Base-by-base conservation (phyloP, 305 asterid genomes). In the Coffea humblotiana region DNA sequence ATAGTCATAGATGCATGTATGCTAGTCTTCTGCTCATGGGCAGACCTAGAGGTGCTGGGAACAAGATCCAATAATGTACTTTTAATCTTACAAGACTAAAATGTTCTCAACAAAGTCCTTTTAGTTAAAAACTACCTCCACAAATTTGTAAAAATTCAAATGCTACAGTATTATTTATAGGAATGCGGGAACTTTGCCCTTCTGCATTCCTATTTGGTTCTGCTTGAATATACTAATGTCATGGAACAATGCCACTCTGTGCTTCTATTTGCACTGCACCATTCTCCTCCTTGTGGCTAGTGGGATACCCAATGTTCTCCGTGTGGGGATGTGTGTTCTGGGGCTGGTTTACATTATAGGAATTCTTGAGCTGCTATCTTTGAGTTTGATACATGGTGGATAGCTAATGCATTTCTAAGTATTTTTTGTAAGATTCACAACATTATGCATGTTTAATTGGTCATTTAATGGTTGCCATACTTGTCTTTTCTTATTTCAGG, bases 401-500 rank as follows among this genome's bases (percentile, higher is more conserved):
- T 48, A 27, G 65, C 73, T 56, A 12, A 45, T 52, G 76, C 35
- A 48, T 70, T 81, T 79, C 6, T 23, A 72, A 52, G 70, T 61
- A 64, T 77, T 67, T 32, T 35, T 68, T 37, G 37, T 45, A 71
- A 67, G 54, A 14, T 71, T 14, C 75, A 15, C 60, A 77, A 49
- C 29, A 37, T 64, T 0, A 60, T 40, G 27, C 14, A 15, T 25
- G 35, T 19, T 80, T 49, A 60, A 43, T 48, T 79, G 66, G 6
- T 60, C 29, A 23, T 60, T 60, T 60, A 21, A 12, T 60, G 71
- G 69, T 56, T 35, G 69, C 21, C 58, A 37, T 37, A 19, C 71
- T 76, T 23, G 25, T 45, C 10, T 7, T 49, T 77, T 71, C 79
- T 49, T 79, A 74, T 85, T 73, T 75, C 91, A 92, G 98, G 97